A percentile compares a stretch with the other conserved stretches of the same genome.
These are phyloP conservation scores for Hibiscus syriacus DNA, from an alignment of 345 rosid species.

Conservation along the genomic window DNA sequence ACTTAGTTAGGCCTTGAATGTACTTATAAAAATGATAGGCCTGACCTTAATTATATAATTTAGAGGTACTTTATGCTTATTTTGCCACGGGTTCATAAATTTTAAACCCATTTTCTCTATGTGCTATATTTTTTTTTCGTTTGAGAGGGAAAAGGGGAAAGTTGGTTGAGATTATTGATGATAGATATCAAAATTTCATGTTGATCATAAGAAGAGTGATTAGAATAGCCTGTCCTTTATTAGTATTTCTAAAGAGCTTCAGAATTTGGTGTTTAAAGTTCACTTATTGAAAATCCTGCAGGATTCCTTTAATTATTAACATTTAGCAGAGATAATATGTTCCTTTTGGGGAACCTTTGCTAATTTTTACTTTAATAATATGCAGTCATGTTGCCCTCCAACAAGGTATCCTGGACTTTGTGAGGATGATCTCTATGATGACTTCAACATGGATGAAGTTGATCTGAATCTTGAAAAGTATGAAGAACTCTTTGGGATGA, in stretches of 20 bases:
- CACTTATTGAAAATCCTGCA: background rate
- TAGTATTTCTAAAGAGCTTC: background rate
- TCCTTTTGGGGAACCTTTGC: background rate
- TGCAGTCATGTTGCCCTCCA: conserved; percentile 42
- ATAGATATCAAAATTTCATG: background rate
- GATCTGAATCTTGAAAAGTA: conserved; percentile 81
- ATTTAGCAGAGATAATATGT: background rate
- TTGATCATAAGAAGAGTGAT: background rate
- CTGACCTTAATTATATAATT: background rate
- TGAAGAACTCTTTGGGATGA: conserved; percentile 88
- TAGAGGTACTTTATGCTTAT: background rate
- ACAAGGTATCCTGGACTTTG: conserved; percentile 33
- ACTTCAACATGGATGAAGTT: conserved; percentile 71
- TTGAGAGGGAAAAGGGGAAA: background rate
- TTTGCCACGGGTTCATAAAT: background rate
- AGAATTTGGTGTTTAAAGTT: background rate
- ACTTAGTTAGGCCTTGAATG: background rate
- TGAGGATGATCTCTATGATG: conserved; percentile 56
- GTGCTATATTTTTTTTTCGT: background rate
- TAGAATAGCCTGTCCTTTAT: background rate
- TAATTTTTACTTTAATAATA: conserved; percentile 7
- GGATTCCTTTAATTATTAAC: background rate
- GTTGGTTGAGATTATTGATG: background rate
- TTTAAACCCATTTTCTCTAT: background rate
- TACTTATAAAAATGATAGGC: background rate